A percentile compares a stretch with the other conserved stretches of the same genome.
Evolutionary conservation across 2,329 filamentous ascomycete species (phyloP).

Genomic region (Rhexocercosporidium sp.): DNA sequence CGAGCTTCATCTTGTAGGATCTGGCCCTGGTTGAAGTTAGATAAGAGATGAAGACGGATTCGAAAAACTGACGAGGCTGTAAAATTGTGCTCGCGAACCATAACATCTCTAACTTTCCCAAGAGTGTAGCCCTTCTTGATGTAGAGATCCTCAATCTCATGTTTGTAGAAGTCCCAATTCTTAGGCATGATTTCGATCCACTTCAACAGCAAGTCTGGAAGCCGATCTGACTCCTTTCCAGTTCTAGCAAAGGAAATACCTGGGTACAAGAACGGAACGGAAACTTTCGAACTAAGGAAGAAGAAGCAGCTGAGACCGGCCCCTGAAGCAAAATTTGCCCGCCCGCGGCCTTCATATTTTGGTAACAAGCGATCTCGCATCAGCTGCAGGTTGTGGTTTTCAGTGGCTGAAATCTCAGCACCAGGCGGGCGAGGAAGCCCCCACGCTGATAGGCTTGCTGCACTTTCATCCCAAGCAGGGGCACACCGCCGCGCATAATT

Average conservation of each 20-base stretch:
- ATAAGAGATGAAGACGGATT: not conserved
- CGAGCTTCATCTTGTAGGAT: constrained; percentile 30
- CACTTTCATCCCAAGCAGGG: constrained; percentile 6
- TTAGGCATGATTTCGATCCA: constrained; percentile 9
- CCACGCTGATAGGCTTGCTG: constrained; percentile 4
- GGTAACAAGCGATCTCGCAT: not conserved
- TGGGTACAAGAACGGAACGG: constrained; percentile 5
- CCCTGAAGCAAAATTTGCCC: not conserved
- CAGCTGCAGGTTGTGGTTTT: constrained; percentile 6
- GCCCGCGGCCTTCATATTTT: not conserved
- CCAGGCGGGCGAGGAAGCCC: not conserved
- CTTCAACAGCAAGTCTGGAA: too few relatives aligned
- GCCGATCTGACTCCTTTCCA: not conserved
- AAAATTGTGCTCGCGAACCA: constrained; percentile 21
- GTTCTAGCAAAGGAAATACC: not conserved
- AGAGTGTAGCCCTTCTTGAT: constrained; percentile 21
- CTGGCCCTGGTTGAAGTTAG: constrained; percentile 8
- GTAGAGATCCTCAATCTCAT: constrained; percentile 25
- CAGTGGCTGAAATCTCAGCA: constrained; percentile 9
- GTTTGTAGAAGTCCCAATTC: constrained; percentile 24
- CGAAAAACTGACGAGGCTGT: constrained; percentile 21
- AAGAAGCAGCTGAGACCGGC: constrained; percentile 3
- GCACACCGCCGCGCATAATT: not conserved
- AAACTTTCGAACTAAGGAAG: not conserved
- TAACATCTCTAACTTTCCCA: constrained; percentile 21